Base-by-base conservation (phyloP, 1,284 basidiomycete species). In the Bjerkandera adusta region DNA sequence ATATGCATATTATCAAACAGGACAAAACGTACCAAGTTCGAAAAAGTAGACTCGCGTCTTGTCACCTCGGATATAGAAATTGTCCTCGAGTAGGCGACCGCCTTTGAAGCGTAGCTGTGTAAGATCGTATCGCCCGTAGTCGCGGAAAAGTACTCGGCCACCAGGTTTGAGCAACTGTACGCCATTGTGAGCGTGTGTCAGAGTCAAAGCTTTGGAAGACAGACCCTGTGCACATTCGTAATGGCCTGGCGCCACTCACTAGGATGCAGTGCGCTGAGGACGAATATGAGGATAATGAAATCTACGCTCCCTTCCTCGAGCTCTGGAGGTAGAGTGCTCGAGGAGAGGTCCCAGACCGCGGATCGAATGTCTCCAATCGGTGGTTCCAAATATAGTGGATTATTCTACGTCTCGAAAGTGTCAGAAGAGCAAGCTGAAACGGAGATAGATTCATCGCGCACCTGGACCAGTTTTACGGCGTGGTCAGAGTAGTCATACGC, bases 31-130 rank as follows among this genome's bases (percentile, higher is more conserved):
- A 88, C 91, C 89, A 15, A 88, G 65, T 52, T 90, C 88, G 58
- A 97, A 97, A 65, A 97, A 97, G 66, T 97, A 97, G 0, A 97
- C 95, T 27, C 97, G 75, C 0, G 96, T 99, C 55, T 95, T 96
- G 67, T 99, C 96, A 1, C 96, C 96, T 38, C 96, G 80, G 41
- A 95, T 86, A 60, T 97, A 97, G 54, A 96, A 90, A 63, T 96
- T 95, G 42, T 96, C 92, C 32, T 92, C 88, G 12, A 99, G 76
- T 53, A 99, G 75, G 24, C 97, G 76, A 2, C 88, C 83, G 15
- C 81, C 78, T 66, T 92, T 96, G 75, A 99, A 97, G 4, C 97
- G 77, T 20, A 99, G 72, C 67, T 99, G 96, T 1, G 94, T 89
- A 42, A 93, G 79, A 64, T 99, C 97, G 63, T 98, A 81, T 21